These are phyloP conservation scores for Exophiala alcalophila DNA, from an alignment of 2,329 filamentous ascomycete species.

Conservation along the genomic window DNA sequence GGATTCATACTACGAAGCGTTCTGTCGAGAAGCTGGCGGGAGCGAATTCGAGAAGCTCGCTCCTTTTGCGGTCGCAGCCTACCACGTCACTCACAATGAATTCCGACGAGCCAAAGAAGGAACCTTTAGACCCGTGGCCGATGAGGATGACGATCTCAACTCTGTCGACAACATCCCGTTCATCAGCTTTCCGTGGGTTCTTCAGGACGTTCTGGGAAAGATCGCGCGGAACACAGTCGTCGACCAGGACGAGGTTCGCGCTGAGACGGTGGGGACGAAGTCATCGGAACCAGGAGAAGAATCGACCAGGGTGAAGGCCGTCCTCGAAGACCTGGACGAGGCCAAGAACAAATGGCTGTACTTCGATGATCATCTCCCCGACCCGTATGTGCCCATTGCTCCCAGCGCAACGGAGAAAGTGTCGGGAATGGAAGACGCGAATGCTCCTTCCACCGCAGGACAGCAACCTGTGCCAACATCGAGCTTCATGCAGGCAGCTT, in stretches of 20 bases:
- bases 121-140: not conserved
- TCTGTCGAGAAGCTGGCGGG: conserved; percentile 63
- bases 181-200: conserved; percentile 93
- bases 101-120: conserved; percentile 34
- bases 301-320: not conserved
- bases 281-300: not conserved
- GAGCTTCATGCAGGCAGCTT: not conserved
- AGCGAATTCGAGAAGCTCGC: conserved; percentile 59
- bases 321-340: not conserved
- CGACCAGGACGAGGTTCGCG: conserved; percentile 2
- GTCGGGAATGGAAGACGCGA: not conserved
- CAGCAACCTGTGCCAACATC: not conserved
- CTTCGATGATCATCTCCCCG: conserved; percentile 16
- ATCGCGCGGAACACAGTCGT: conserved; percentile 51
- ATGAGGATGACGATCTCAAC: not conserved
- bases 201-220: conserved; percentile 66
- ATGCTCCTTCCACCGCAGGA: not conserved
- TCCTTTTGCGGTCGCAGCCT: conserved; percentile 82
- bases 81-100: conserved; percentile 61
- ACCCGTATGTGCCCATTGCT: conserved; percentile 12
- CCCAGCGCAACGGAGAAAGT: no score
- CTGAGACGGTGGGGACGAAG: not conserved
- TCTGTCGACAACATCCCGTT: conserved; percentile 61
- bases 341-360: conserved; percentile 1
- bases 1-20: conserved; percentile 64